These are phyloP conservation scores for Orychophragmus violaceus DNA, from an alignment of 345 rosid genomes.

Conservation along the genomic window DNA sequence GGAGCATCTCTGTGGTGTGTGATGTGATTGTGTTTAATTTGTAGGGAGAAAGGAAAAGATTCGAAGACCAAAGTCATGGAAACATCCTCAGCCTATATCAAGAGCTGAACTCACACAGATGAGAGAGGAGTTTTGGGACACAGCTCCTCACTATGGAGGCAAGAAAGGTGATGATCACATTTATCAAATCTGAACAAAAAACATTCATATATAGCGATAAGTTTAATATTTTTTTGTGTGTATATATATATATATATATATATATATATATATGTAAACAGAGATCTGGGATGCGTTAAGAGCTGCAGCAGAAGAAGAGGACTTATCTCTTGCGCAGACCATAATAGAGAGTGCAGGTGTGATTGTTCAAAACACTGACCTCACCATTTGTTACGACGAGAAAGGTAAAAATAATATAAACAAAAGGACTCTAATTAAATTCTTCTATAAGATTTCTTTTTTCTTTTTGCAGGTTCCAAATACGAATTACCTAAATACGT, in stretches of 20 bases:
- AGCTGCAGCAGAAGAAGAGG: constrained; percentile 73
- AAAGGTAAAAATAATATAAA: constrained; percentile 44
- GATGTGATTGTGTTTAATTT: constrained; percentile 1
- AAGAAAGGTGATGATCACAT: constrained; percentile 27
- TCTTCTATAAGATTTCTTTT: not conserved
- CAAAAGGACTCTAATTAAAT: not conserved
- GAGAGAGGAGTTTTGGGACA: constrained; percentile 96
- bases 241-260: not conserved
- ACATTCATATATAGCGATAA: too few relatives aligned
- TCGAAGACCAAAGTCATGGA: constrained; percentile 85
- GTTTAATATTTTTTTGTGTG: too few relatives aligned
- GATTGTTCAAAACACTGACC: constrained; percentile 60
- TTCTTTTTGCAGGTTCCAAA: constrained; percentile 68
- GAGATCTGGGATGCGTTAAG: constrained; percentile 92
- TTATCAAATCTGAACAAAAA: not conserved
- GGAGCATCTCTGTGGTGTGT: not conserved
- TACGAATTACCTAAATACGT: constrained; percentile 90
- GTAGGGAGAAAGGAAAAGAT: constrained; percentile 54
- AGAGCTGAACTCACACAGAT: constrained; percentile 65
- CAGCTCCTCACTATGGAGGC: constrained; percentile 96
- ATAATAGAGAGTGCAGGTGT: constrained; percentile 79
- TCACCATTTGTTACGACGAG: constrained; percentile 79
- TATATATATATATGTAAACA: constrained; percentile 28
- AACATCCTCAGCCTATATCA: constrained; percentile 77
- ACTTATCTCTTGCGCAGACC: constrained; percentile 56